Conservation (phyloP, 1,284 basidiomycete species). For the Cutaneotrichosporon sp. region DNA sequence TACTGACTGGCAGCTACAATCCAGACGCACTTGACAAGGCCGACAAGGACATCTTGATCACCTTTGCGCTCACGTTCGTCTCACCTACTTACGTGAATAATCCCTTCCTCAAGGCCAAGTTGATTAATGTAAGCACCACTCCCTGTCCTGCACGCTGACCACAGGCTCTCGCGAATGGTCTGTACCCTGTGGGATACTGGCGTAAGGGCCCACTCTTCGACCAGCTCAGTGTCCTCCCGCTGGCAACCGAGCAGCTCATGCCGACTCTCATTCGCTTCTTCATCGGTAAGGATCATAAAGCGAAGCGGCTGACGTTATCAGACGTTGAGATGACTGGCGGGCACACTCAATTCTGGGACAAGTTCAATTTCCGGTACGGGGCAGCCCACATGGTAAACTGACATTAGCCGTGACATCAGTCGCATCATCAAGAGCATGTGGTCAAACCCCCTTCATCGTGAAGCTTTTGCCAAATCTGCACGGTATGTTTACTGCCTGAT, state of each 20-base stretch:
- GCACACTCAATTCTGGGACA: conserved; percentile 85
- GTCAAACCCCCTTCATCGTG: conserved; percentile 81
- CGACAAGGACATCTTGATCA: conserved; percentile 82
- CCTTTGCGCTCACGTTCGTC: conserved; percentile 87
- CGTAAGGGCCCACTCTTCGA: conserved; percentile 76
- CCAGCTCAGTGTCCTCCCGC: conserved; percentile 75
- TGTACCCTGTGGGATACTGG: conserved; percentile 72
- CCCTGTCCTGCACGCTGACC: neutral
- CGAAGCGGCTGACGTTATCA: conserved; percentile 44
- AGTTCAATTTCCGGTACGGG: conserved; percentile 44
- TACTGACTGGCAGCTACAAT: conserved; percentile 58
- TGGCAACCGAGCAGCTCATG: conserved; percentile 86
- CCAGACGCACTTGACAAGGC: conserved; percentile 78
- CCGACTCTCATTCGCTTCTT: conserved; percentile 92
- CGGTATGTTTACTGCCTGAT: conserved; percentile 58
- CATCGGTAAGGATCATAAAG: conserved; percentile 65
- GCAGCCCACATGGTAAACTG: conserved; percentile 10
- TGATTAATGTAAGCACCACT: conserved; percentile 70
- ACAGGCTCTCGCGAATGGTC: conserved; percentile 79
- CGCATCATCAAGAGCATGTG: conserved; percentile 82
- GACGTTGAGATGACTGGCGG: conserved; percentile 97
- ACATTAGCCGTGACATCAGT: conserved; percentile 71
- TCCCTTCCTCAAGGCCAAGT: conserved; percentile 96
- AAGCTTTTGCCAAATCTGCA: conserved; percentile 75
- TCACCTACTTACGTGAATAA: conserved; percentile 98